phyloP scores from a whole-genome alignment of 2,329 filamentous ascomycete species.

The Mycosphaerella arachidis region DNA sequence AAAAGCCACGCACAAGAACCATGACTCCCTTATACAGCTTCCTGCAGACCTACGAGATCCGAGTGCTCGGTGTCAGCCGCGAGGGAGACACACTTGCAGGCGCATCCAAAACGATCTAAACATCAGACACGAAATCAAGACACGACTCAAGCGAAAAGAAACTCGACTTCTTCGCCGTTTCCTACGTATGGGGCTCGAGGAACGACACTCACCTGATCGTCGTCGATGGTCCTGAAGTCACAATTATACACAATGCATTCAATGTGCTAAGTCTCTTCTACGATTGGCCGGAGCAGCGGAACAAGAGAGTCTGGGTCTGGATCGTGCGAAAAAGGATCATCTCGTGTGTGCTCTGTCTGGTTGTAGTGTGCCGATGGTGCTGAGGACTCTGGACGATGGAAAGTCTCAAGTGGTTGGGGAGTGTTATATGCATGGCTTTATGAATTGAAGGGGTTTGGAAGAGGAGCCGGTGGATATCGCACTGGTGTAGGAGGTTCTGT shows the following conservation, averaged over 20 bases:
- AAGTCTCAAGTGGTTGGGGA: not conserved
- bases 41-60: not conserved
- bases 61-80: not conserved
- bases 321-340: not conserved
- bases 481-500: not conserved
- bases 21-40: not conserved
- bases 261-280: not conserved
- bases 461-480: not conserved
- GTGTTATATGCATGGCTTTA: not conserved
- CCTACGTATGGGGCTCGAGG: not conserved
- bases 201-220: not conserved
- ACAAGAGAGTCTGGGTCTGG: not conserved
- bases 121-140: not conserved
- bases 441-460: not conserved
- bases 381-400: not conserved
- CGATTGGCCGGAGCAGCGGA: not conserved
- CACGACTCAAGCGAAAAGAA: not conserved
- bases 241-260: not conserved
- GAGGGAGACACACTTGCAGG: not conserved
- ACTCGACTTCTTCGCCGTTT: not conserved
- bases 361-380: not conserved
- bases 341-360: not conserved
- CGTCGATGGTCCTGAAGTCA: not conserved
- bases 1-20: not conserved
- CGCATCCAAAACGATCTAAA: not conserved